Conservation (phyloP, 257 asterid genomes). For the Solanum appendiculatum region DNA sequence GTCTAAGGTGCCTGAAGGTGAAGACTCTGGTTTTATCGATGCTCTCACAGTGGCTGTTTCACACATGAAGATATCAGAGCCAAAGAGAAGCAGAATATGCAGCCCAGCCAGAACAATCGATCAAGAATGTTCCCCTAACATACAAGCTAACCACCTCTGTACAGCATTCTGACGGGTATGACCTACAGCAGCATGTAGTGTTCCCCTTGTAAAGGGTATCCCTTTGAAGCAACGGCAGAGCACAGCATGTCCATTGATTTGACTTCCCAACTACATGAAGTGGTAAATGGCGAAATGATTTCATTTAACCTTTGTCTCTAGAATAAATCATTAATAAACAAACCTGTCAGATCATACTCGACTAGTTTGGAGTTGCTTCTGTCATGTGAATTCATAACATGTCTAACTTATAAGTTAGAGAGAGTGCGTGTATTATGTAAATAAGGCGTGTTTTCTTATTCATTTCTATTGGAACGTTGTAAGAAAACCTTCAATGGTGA, state of each 20-base stretch:
- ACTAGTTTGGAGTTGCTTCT: not conserved
- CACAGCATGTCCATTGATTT: not conserved
- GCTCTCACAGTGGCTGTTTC: constrained; percentile 63
- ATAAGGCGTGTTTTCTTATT: not conserved
- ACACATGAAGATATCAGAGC: constrained; percentile 60
- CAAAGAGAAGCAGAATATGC: constrained; percentile 70
- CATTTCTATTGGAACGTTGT: not conserved
- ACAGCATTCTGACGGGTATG: constrained; percentile 53
- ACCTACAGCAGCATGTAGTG: constrained; percentile 10
- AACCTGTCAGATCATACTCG: not conserved
- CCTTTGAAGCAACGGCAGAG: not conserved
- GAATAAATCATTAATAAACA: not conserved
- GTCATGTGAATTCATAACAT: not conserved
- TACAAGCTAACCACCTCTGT: constrained; percentile 61
- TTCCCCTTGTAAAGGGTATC: not conserved
- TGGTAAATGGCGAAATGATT: not conserved
- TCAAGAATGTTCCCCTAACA: constrained; percentile 60
- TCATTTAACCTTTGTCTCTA: not conserved
- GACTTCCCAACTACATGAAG: not conserved
- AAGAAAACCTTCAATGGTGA: not conserved
- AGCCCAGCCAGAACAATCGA: constrained; percentile 43
- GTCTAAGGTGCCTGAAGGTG: constrained; percentile 23
- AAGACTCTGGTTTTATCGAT: constrained; percentile 47
- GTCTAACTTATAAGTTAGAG: not conserved
- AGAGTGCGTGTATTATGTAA: not conserved